These are phyloP conservation scores for Malus orientalis DNA, from an alignment of 306 rosid species.

Conservation along the genomic window DNA sequence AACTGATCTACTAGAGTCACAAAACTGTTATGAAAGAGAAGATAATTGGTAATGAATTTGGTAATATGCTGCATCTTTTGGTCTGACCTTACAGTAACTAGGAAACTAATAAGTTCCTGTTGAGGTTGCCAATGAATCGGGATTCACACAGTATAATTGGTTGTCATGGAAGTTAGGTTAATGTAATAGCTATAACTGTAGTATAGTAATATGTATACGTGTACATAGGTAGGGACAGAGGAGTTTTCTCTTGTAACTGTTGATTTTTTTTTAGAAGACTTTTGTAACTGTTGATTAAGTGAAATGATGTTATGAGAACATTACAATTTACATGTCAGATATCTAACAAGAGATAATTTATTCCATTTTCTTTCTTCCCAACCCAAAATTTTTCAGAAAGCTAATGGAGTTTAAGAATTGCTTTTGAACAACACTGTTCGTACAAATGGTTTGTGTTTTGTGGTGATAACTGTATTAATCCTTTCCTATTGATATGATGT, in stretches of 20 bases:
- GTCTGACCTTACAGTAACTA: not conserved
- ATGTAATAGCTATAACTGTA: not conserved
- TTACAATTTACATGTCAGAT: not conserved
- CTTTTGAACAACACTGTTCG: not conserved
- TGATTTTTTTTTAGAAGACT: not conserved
- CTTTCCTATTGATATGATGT: slow-evolving; percentile 23
- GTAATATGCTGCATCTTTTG: not conserved
- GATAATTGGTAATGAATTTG: not conserved
- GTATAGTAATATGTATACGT: not conserved
- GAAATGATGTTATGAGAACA: not conserved
- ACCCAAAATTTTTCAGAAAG: not conserved
- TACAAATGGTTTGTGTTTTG: not conserved
- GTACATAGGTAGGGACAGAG: not conserved
- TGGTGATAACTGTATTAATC: slow-evolving; percentile 6
- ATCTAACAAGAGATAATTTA: not conserved
- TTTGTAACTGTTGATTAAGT: not conserved
- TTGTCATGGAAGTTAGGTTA: not conserved
- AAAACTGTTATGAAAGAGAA: not conserved
- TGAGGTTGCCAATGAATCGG: not conserved
- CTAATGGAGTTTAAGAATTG: not conserved
- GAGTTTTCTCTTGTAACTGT: not conserved
- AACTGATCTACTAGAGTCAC: not conserved
- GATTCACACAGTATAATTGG: not conserved
- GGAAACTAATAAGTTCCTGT: not conserved
- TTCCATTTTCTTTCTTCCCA: not conserved